Evolutionary conservation across 805 yeast species (phyloP), one percentile per base, ranked within the genome.

Genomic region (Candida argentea): DNA sequence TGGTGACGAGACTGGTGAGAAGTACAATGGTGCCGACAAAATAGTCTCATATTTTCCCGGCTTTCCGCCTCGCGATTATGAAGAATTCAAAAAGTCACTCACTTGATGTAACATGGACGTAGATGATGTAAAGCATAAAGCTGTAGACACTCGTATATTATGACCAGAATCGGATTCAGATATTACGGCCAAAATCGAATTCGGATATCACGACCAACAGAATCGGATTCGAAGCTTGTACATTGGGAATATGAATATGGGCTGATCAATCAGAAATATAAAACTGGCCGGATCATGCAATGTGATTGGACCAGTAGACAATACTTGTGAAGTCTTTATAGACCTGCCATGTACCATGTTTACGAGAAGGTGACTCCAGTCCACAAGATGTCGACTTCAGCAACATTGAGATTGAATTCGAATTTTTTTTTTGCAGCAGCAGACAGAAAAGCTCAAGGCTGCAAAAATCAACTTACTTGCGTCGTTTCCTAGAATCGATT

Each of bases 31-130:
- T 10, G 53, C 62, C 19, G 65, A 61, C 26, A 46, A 41, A 24
- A 57, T 78, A 7, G 52, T 78, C 5, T 48, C 48, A 9, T 46
- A 39, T 25, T 76, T 66, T 40, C 81, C 83, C 1, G 56, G 59
- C 2, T 53, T 54, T 30, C 79, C 78, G 5, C 68, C 72, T 3
- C 31, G 20, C 19, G 46, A 49, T 21, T 33, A 22, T 14, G 34
- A 30, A 2, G 37, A 37, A 28, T 37, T 37, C 25, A 33, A n/a
- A n/a, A n/a, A n/a, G n/a, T n/a, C n/a, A n/a, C n/a, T n/a, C n/a
- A n/a, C n/a, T 25, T 20, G 27, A n/a, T 3, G 26, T 32, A 3
- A 23, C 29, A 5, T 25, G 17, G 13, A 15, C 12, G 7, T 24
- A 10, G 17, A 16, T 24, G 16, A 20, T 15, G 5, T 20, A 9